Evolutionary conservation across 1,139 yeast species (phyloP).

Genomic region (Pichia sp.): DNA sequence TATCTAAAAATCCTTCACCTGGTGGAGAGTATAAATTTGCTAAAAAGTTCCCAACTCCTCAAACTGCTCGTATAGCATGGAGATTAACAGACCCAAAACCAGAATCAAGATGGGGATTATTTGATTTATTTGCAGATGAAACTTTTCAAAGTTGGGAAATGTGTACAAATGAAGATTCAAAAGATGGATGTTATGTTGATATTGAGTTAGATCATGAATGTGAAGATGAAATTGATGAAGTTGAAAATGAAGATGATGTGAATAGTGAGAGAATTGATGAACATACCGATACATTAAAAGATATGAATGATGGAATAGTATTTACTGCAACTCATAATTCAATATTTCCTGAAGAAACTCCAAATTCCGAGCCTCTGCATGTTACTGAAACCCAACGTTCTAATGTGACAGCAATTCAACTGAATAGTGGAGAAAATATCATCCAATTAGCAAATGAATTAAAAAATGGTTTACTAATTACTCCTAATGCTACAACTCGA

Average conservation of each 20-base stretch:
- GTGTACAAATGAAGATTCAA: conserved; percentile 51
- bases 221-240: not conserved
- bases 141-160: conserved; percentile 60
- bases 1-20: conserved; percentile 19
- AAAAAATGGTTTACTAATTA: conserved; percentile 14
- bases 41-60: conserved; percentile 51
- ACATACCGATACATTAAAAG: too few species aligned
- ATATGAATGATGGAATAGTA: not conserved
- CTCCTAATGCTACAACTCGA: conserved; percentile 23
- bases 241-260: not conserved
- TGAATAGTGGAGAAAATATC: conserved; percentile 5
- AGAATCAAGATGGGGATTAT: conserved; percentile 48
- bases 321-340: not conserved
- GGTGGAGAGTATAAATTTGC: conserved; percentile 62
- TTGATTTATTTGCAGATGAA: conserved; percentile 52
- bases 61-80: conserved; percentile 74
- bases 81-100: conserved; percentile 62
- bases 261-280: too few species aligned
- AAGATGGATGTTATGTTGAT: conserved; percentile 12
- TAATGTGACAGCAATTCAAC: conserved; percentile 9
- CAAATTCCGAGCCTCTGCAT: conserved; percentile 1
- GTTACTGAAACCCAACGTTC: conserved; percentile 6
- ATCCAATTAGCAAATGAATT: conserved; percentile 11
- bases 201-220: conserved; percentile 9
- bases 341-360: not conserved